A percentile compares a stretch with the other conserved stretches of the same genome.
Evolutionary conservation across 2,329 filamentous ascomycete genomes (phyloP).

Genomic region (Thermomyces lanuginosus): DNA sequence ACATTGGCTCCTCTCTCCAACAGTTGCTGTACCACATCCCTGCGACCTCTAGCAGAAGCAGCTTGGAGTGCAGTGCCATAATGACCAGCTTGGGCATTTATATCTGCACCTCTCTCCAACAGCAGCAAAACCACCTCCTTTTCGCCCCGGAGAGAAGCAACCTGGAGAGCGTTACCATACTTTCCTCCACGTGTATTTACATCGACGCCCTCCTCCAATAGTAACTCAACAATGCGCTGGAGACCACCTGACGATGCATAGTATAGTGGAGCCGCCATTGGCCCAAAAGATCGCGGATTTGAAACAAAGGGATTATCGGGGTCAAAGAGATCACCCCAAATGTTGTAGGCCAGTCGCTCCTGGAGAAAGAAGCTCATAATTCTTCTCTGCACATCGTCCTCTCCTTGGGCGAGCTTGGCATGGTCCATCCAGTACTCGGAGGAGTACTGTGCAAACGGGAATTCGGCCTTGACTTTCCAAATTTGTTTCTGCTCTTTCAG

Average conservation of each 20-base stretch:
- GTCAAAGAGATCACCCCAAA: slow-evolving; percentile 1
- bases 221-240: slow-evolving; percentile 3
- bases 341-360: slow-evolving; percentile 1
- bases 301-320: too few species aligned
- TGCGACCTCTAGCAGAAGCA: too few species aligned
- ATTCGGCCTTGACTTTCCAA: not conserved
- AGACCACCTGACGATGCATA: slow-evolving; percentile 4
- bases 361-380: slow-evolving; percentile 1
- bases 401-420: not conserved
- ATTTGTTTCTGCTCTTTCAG: not conserved
- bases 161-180: slow-evolving; percentile 2
- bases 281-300: too few species aligned
- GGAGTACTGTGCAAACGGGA: slow-evolving; percentile 1
- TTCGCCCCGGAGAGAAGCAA: too few species aligned
- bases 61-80: slow-evolving; percentile 1
- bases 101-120: slow-evolving; percentile 1
- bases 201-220: slow-evolving; percentile 5
- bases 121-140: not conserved
- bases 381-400: not conserved
- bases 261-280: too few species aligned
- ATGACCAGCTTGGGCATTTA: slow-evolving; percentile 1
- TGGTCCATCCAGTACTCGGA: slow-evolving; percentile 2
- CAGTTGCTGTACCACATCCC: not conserved
- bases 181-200: slow-evolving; percentile 4
- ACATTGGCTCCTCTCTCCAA: not conserved